Conservation (phyloP, 192 early-diverging fungal genomes). For the Coemansia sp. region DNA sequence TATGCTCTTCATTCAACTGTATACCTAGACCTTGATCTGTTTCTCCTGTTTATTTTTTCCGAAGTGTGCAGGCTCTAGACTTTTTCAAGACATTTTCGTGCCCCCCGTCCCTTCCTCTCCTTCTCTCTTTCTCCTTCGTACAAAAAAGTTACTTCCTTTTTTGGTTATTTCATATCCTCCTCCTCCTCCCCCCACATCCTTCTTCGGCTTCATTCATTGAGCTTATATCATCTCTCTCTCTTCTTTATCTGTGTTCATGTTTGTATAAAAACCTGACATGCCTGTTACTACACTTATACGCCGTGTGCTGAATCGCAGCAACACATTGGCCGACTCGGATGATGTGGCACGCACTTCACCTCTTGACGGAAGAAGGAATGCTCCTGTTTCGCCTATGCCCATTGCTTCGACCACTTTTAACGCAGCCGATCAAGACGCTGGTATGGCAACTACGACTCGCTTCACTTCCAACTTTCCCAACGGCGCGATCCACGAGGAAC, state of each 20-base stretch:
- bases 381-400: slow-evolving; percentile 15
- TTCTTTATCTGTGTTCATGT: background rate
- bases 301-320: slow-evolving; percentile 44
- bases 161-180: background rate
- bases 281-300: slow-evolving; percentile 38
- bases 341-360: slow-evolving; percentile 1
- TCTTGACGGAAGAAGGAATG: background rate
- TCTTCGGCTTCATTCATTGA: background rate
- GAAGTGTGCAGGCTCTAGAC: background rate
- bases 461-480: slow-evolving; percentile 1
- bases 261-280: background rate
- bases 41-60: background rate
- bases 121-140: background rate
- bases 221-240: background rate
- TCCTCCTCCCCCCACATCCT: too few species aligned
- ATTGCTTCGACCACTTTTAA: background rate
- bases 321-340: slow-evolving; percentile 14
- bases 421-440: slow-evolving; percentile 8
- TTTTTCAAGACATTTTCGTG: slow-evolving; percentile 2
- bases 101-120: background rate
- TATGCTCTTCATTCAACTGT: background rate
- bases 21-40: slow-evolving; percentile 4
- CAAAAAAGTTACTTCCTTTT: background rate
- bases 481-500: slow-evolving; percentile 23
- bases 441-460: slow-evolving; percentile 10